phyloP scores from a whole-genome alignment of 1,284 basidiomycete genomes.

The Fereydounia khargensis region DNA sequence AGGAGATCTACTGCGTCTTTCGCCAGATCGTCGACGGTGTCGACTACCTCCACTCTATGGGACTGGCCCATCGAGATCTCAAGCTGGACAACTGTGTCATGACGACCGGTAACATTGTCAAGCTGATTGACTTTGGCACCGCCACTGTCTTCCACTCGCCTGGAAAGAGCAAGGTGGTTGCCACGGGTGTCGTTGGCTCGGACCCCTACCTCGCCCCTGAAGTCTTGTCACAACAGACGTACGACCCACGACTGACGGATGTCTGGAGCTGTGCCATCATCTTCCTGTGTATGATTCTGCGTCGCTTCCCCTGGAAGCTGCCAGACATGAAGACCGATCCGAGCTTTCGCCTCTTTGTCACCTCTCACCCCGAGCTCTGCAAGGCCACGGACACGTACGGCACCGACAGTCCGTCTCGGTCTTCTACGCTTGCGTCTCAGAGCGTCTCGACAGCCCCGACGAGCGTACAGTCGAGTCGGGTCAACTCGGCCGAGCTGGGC shows the following conservation, averaged over 20 bases:
- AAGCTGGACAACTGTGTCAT: constrained; percentile 99
- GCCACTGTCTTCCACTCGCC: constrained; percentile 99
- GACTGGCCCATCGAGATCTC: constrained; percentile 94
- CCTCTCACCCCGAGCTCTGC: constrained; percentile 83
- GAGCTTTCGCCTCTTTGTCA: constrained; percentile 85
- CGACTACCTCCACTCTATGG: constrained; percentile 94
- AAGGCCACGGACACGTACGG: constrained; percentile 9
- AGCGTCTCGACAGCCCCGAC: constrained; percentile 3
- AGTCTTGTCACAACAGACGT: constrained; percentile 74
- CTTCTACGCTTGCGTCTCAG: constrained; percentile 4
- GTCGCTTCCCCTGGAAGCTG: constrained; percentile 98
- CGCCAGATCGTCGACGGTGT: constrained; percentile 98
- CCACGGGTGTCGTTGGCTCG: constrained; percentile 90
- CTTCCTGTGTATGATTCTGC: constrained; percentile 97
- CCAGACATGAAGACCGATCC: constrained; percentile 91
- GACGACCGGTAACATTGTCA: constrained; percentile 88
- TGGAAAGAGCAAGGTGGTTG: constrained; percentile 63
- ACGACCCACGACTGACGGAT: constrained; percentile 95
- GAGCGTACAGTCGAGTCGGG: constrained; percentile 25
- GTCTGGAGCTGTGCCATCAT: constrained; percentile 99
- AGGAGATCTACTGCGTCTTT: constrained; percentile 98
- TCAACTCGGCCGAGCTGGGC: constrained; percentile 23
- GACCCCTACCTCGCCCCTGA: constrained; percentile 98
- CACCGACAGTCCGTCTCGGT: constrained; percentile 15
- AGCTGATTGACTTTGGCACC: constrained; percentile 99